Base-by-base conservation (phyloP, 2,329 filamentous ascomycete genomes). In the Monosporascus sp. region DNA sequence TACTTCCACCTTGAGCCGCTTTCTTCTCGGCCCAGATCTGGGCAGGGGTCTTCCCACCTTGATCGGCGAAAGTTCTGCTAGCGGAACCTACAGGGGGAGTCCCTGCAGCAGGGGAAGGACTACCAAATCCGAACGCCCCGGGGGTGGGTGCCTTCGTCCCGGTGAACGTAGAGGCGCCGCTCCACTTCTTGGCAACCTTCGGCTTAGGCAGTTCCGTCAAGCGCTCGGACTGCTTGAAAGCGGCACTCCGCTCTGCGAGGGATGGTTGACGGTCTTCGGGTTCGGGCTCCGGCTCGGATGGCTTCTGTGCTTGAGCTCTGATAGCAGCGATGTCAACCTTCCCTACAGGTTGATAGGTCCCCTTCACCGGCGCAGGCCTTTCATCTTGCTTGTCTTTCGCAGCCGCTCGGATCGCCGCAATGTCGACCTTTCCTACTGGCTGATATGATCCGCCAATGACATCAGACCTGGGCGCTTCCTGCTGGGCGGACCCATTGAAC, bases 11-110 rank as follows among this genome's bases (percentile, higher is more conserved):
- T 69, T 94, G 85, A 56, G 85, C 86, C 38, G 89, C 93, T 77
- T 97, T 97, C 77, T 92, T 96, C 77, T 99, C 94, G 0, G 93
- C 93, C 94, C 94, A 99, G 37, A 96, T 75, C 71, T 99, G 94
- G 31, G 94, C 92, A 7, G 94, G 94, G 5, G 94, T 97, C 78
- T 97, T 99, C 57, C 94, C 94, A 58, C 89, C 92, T 70, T 95
- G 79, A 61, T 97, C 92, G 17, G 94, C 94, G 75, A 97, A 99
- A 1, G 91, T 96, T 65, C 91, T 86, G 73, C 91, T 95, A 38
- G 92, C 91, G 59, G 84, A 80, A 26, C 91, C 91, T 26, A 96
- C 79, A 6, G 88, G 85, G 20, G 76, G 65, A 20, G 74, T 67
- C 20, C 84, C 73, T 24, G 82, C 69, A 28, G 84, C 76, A 8